A percentile compares a stretch with the other conserved stretches of the same genome.
Conservation (phyloP, 148 eudicot species). For the Amaranthus hypochondriacus region DNA sequence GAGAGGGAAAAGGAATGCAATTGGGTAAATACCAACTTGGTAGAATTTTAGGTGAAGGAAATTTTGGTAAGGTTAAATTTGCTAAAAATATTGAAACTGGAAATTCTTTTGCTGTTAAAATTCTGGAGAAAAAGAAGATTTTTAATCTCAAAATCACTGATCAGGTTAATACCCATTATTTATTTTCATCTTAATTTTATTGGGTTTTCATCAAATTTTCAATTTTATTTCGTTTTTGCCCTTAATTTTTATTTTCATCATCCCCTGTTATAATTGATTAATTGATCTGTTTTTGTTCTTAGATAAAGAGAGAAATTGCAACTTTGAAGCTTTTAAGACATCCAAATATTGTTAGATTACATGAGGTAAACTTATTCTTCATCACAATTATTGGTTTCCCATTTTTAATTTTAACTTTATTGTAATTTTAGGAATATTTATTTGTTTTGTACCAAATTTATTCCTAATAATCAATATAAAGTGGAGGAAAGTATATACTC, state of each 20-base stretch:
- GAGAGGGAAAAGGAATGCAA: conserved; percentile 45
- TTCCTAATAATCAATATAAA: not conserved
- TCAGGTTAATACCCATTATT: conserved; percentile 42
- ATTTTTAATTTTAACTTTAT: not conserved
- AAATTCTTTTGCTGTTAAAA: conserved; percentile 63
- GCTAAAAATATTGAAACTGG: conserved; percentile 65
- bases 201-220: not conserved
- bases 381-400: not conserved
- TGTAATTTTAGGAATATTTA: not conserved
- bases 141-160: conserved; percentile 62
- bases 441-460: too few species aligned
- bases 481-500: not conserved
- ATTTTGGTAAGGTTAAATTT: conserved; percentile 80
- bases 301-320: conserved; percentile 93
- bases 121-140: conserved; percentile 64
- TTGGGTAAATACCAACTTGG: conserved; percentile 84
- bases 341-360: conserved; percentile 79
- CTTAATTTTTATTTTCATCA: not conserved
- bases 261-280: not conserved
- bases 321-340: conserved; percentile 86
- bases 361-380: conserved; percentile 46
- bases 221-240: not conserved
- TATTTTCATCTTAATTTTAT: conserved; percentile 1
- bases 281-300: conserved; percentile 11
- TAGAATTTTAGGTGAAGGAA: conserved; percentile 75